Percentiles rank a stretch among this genome's conserved stretches.
Conservation (phyloP, 305 asterid species). For the Fraxinus dipetala region DNA sequence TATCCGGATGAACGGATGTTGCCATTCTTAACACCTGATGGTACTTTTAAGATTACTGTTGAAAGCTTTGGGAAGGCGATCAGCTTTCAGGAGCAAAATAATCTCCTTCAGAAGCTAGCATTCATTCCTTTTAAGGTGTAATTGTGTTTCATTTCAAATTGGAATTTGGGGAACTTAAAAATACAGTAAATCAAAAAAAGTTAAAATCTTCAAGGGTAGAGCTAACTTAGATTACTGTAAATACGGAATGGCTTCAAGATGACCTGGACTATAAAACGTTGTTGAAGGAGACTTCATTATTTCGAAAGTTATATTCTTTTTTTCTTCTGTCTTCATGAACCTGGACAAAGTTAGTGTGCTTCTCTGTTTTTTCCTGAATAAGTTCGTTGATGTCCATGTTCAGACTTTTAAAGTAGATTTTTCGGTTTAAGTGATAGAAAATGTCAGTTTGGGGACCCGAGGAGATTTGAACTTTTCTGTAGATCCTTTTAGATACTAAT, state of each 20-base stretch:
- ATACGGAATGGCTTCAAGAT: background rate
- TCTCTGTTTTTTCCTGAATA: background rate
- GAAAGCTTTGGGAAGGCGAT: conserved; percentile 84
- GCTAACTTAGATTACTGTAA: background rate
- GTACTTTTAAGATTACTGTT: conserved; percentile 70
- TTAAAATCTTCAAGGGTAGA: background rate
- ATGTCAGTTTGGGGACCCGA: background rate
- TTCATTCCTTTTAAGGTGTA: conserved; percentile 86
- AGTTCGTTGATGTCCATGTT: background rate
- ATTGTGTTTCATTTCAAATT: conserved; percentile 4
- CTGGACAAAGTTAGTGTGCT: background rate
- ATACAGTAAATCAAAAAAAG: background rate
- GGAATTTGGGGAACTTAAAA: conserved; percentile 3
- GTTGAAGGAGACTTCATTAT: background rate
- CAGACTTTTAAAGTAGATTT: background rate
- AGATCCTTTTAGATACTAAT: background rate
- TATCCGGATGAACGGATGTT: conserved; percentile 70
- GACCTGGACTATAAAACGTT: background rate
- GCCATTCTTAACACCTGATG: conserved; percentile 57
- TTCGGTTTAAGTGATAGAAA: background rate
- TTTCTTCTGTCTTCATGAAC: background rate
- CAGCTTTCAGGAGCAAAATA: conserved; percentile 69
- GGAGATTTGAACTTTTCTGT: background rate
- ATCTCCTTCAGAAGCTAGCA: conserved; percentile 54
- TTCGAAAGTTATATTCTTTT: background rate